Base-by-base conservation (phyloP, 2,329 filamentous ascomycete species). In the Microdochium trichocladiopsis region DNA sequence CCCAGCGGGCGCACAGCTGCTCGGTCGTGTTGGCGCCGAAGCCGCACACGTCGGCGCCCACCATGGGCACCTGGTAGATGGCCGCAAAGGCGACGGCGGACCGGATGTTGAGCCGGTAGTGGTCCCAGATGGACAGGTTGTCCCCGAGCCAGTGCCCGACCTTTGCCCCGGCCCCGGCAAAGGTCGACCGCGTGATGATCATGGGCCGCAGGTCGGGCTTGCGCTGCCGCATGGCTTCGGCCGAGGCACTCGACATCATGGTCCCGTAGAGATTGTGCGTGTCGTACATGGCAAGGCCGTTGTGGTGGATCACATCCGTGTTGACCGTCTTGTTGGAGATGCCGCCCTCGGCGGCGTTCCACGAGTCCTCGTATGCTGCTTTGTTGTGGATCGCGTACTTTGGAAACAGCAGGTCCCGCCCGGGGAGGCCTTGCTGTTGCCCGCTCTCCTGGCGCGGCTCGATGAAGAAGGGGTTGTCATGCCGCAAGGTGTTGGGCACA, bases 221-320 rank as follows among this genome's bases (percentile, higher is more conserved):
- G 9, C 87, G 80, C 12, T 72, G 67, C 6, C 82, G 66, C 86
- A 92, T 88, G 1, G 88, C 83, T 12, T 76, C 67, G 50, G 81
- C 78, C 0, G 85, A 87, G 4, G 80, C 72, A 18, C 74, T 69
- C 1, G 84, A 86, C 87, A 91, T 92, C 83, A 89, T 84, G 8
- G 80, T 79, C 1, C 88, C 88, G 64, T 88, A 90, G 1, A 91
- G 67, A 59, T 91, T 91, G 65, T 92, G 88, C 0, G 83, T 87
- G 58, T 92, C 88, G 62, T 88, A 90, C 66, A 88, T 82, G 21
- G 75, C 73, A 36, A 84, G 70, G 1, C 86, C 86, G 53, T 87
- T 84, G 43, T 82, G 75, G 64, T 90, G 86, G 9, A 84, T 76
- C 9, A 89, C 69, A 61, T 89, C 79, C 0, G 86, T 87, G 56